These are phyloP conservation scores for Suhomyces ambrosiae DNA, from an alignment of 1,139 yeast species.

Conservation along the genomic window DNA sequence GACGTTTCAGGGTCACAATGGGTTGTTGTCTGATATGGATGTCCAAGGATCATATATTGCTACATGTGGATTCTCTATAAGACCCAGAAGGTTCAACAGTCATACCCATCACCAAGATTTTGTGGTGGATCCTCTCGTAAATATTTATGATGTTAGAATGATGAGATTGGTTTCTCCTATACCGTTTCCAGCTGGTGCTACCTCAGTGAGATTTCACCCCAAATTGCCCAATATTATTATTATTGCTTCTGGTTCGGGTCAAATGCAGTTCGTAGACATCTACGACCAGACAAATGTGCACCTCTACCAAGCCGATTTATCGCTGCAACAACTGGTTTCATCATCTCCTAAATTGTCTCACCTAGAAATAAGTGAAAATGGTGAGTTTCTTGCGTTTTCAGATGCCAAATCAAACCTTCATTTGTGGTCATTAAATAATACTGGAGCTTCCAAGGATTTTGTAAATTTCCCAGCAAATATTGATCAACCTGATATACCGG, in stretches of 20 bases:
- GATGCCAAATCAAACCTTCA: conserved; percentile 69
- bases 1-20: conserved; percentile 71
- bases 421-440: conserved; percentile 65
- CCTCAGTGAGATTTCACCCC: conserved; percentile 83
- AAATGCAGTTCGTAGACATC: conserved; percentile 81
- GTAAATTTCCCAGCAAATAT: conserved; percentile 51
- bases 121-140: conserved; percentile 74
- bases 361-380: conserved; percentile 73
- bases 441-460: conserved; percentile 36
- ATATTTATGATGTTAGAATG: conserved; percentile 76
- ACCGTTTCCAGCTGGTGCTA: conserved; percentile 89
- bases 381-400: conserved; percentile 72
- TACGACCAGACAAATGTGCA: conserved; percentile 71
- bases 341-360: conserved; percentile 40
- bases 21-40: conserved; percentile 76
- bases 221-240: conserved; percentile 77
- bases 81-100: conserved; percentile 36
- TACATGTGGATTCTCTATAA: conserved; percentile 77
- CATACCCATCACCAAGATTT: conserved; percentile 24
- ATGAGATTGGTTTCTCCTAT: conserved; percentile 78
- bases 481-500: conserved; percentile 50
- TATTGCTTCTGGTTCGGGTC: conserved; percentile 76
- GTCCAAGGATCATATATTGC: conserved; percentile 75
- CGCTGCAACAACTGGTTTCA: conserved; percentile 26
- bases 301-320: conserved; percentile 62